phyloP scores from a whole-genome alignment of 73 alveolate genomes.

The Uronychia setigera region DNA sequence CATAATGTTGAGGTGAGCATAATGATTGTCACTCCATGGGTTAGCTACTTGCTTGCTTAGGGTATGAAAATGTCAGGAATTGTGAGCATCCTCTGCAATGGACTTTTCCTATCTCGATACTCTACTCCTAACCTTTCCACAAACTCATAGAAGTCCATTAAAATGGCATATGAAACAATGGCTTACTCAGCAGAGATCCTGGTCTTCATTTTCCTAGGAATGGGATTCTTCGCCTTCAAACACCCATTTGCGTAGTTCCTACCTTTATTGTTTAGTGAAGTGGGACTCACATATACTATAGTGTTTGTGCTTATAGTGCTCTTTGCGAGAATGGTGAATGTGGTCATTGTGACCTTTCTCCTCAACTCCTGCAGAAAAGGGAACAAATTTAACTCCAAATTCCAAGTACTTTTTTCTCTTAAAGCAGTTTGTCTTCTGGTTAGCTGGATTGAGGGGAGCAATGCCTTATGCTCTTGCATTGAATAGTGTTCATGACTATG shows the following conservation, averaged over 20 bases:
- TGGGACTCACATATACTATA: conserved; percentile 49
- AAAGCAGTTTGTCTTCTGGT: conserved; percentile 67
- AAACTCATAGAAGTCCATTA: conserved; percentile 51
- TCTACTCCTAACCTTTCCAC: conserved; percentile 79
- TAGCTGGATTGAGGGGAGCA: conserved; percentile 89
- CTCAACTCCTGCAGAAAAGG: conserved; percentile 59
- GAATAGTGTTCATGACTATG: conserved; percentile 51
- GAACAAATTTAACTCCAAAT: background rate
- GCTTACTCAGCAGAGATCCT: conserved; percentile 75
- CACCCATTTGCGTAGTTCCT: conserved; percentile 38
- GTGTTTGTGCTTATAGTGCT: conserved; percentile 45
- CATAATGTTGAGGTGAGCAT: conserved; percentile 66
- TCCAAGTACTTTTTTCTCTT: background rate
- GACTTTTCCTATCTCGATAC: conserved; percentile 77
- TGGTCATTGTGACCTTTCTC: conserved; percentile 54
- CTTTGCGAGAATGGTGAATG: conserved; percentile 68
- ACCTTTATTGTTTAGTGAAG: too few species aligned
- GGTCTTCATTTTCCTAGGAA: conserved; percentile 79
- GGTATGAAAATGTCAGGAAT: conserved; percentile 74
- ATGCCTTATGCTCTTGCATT: conserved; percentile 94
- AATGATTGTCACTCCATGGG: conserved; percentile 84
- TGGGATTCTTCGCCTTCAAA: conserved; percentile 74
- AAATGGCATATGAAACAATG: conserved; percentile 66
- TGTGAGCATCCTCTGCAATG: conserved; percentile 82
- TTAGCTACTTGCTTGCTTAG: conserved; percentile 75